A percentile compares a stretch with the other conserved stretches of the same genome.
These are phyloP conservation scores for Tardiomyces digboiensis DNA, from an alignment of 1,139 yeast genomes.

Conservation along the genomic window DNA sequence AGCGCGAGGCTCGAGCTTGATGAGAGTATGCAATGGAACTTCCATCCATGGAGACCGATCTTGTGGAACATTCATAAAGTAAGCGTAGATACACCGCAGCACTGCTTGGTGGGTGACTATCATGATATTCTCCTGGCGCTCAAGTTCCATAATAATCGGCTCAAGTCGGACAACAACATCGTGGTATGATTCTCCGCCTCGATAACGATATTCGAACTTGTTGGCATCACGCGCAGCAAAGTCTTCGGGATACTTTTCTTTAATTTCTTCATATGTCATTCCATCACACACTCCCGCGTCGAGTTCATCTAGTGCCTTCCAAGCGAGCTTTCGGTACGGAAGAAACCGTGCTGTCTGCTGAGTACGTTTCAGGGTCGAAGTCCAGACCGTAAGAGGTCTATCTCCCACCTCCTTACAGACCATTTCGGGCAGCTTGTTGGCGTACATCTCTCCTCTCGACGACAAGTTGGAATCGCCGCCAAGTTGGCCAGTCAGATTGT, in stretches of 20 bases:
- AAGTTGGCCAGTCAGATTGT: slow-evolving; percentile 85
- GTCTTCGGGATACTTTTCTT: slow-evolving; percentile 80
- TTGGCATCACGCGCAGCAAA: slow-evolving; percentile 93
- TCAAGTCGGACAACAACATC: slow-evolving; percentile 92
- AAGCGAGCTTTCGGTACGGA: slow-evolving; percentile 75
- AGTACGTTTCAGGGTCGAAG: slow-evolving; percentile 85
- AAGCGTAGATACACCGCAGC: slow-evolving; percentile 90
- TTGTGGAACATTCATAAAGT: slow-evolving; percentile 97
- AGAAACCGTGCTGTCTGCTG: slow-evolving; percentile 85
- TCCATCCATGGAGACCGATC: slow-evolving; percentile 99
- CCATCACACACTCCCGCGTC: slow-evolving; percentile 99
- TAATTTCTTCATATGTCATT: slow-evolving; percentile 81
- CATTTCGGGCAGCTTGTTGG: slow-evolving; percentile 70
- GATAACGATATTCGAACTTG: slow-evolving; percentile 89
- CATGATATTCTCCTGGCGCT: slow-evolving; percentile 90
- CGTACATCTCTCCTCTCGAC: slow-evolving; percentile 80
- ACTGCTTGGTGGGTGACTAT: slow-evolving; percentile 98
- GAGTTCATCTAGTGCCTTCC: slow-evolving; percentile 96
- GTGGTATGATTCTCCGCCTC: slow-evolving; percentile 96
- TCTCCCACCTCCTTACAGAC: slow-evolving; percentile 72
- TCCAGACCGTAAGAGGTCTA: slow-evolving; percentile 84
- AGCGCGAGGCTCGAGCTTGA: slow-evolving; percentile 89
- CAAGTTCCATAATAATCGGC: slow-evolving; percentile 97
- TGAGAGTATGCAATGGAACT: slow-evolving; percentile 90
- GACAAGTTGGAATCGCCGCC: slow-evolving; percentile 93